These are phyloP conservation scores for Adansonia gregorii DNA, from an alignment of 441 rosid species.

Conservation along the genomic window DNA sequence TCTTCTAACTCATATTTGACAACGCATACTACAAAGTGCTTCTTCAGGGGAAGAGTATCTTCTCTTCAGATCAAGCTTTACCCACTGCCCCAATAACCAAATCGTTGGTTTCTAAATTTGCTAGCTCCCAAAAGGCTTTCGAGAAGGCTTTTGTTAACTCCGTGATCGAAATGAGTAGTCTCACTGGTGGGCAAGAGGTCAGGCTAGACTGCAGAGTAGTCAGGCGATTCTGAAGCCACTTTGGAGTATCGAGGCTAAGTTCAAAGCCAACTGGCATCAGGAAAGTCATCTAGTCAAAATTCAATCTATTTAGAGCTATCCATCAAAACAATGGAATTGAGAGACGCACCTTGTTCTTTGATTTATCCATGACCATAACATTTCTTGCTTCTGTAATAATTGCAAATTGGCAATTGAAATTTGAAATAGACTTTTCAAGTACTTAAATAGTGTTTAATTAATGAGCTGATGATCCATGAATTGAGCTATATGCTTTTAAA, in stretches of 20 bases:
- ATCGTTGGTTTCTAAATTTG: slow-evolving; percentile 49
- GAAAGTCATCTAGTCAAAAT: not conserved
- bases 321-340: not conserved
- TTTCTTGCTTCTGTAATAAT: not conserved
- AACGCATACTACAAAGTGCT: slow-evolving; percentile 58
- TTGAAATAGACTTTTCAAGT: not conserved
- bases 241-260: not conserved
- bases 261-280: not conserved
- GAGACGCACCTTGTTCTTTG: not conserved
- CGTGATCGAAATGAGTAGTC: slow-evolving; percentile 67
- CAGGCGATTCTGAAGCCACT: slow-evolving; percentile 30
- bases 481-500: not conserved
- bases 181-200: slow-evolving; percentile 54
- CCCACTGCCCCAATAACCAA: slow-evolving; percentile 41
- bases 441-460: not conserved
- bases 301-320: not conserved
- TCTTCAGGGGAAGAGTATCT: slow-evolving; percentile 54
- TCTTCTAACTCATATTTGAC: slow-evolving; percentile 40
- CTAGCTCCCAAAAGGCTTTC: slow-evolving; percentile 40
- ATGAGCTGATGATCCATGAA: not conserved
- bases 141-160: slow-evolving; percentile 54
- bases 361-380: not conserved
- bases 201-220: slow-evolving; percentile 53
- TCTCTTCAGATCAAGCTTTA: slow-evolving; percentile 62
- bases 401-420: not conserved